Percentiles rank a stretch among this genome's conserved stretches.
phyloP scores from a whole-genome alignment of 202 grass and related monocot species.

The Setaria viridis region DNA sequence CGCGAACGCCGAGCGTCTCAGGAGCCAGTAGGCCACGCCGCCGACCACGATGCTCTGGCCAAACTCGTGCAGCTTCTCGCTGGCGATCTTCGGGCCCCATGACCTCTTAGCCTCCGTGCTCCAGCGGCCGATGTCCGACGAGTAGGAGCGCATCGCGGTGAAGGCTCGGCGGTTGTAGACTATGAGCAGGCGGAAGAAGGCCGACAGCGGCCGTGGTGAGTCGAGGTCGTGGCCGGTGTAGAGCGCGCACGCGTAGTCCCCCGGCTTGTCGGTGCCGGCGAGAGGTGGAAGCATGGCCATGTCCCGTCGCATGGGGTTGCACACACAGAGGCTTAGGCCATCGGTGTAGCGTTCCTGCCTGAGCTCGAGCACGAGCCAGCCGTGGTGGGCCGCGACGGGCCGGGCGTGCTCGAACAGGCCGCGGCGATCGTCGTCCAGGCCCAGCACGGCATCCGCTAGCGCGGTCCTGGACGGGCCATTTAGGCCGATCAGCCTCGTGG shows the following conservation, averaged over 20 bases:
- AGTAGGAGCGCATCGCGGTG: not conserved
- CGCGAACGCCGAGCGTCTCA: not conserved
- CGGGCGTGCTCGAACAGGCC: not conserved
- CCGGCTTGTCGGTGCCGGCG: not conserved
- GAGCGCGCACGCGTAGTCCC: not conserved
- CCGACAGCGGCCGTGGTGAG: not conserved
- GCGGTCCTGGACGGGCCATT: not conserved
- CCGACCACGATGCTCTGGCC: not conserved
- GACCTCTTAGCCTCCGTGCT: not conserved
- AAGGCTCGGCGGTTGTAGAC: too few species aligned
- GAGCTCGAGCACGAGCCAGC: slow-evolving; percentile 22
- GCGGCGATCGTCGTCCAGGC: too few species aligned
- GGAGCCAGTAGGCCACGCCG: slow-evolving; percentile 26
- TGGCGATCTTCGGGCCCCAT: not conserved
- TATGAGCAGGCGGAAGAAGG: slow-evolving; percentile 17
- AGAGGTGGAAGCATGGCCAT: not conserved
- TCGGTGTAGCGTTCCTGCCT: too few species aligned
- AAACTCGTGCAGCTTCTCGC: not conserved
- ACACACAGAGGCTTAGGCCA: not conserved
- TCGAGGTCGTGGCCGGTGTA: not conserved
- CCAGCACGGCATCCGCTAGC: not conserved
- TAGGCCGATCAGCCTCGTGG: not conserved
- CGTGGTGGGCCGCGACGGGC: not conserved
- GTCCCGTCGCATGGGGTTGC: slow-evolving; percentile 28
- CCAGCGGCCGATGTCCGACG: not conserved